These are phyloP conservation scores for Talaromyces borbonicus DNA, from an alignment of 495 filamentous ascomycete genomes.

Conservation along the genomic window DNA sequence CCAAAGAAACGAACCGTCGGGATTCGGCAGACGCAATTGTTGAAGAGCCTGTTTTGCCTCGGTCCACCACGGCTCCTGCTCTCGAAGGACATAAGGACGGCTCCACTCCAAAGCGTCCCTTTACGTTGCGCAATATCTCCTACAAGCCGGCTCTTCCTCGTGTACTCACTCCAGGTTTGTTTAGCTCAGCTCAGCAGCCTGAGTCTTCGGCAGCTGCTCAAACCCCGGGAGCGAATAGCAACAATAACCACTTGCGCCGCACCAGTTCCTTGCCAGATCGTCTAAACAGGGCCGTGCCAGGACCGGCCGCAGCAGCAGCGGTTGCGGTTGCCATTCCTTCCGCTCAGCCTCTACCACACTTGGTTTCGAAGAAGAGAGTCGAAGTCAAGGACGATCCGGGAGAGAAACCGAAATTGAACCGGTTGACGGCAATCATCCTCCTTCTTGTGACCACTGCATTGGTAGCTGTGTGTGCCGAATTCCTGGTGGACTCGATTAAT, in stretches of 20 bases:
- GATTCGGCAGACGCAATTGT: conserved; percentile 9
- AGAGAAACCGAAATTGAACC: conserved; percentile 53
- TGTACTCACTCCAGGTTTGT: conserved; percentile 56
- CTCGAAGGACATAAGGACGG: conserved; percentile 9
- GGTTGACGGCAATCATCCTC: conserved; percentile 62
- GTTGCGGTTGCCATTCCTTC: conserved; percentile 18
- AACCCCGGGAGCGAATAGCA: conserved; percentile 37
- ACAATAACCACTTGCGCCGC: conserved; percentile 49
- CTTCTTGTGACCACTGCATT: conserved; percentile 67
- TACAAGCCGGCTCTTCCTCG: conserved; percentile 46
- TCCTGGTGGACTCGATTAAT: conserved; percentile 73
- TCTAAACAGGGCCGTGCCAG: neutral
- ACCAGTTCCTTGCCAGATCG: conserved; percentile 65
- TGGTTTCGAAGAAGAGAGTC: conserved; percentile 8
- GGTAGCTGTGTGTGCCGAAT: conserved; percentile 80
- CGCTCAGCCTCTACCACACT: conserved; percentile 9
- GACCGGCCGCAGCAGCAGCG: conserved; percentile 9
- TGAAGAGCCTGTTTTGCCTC: conserved; percentile 7
- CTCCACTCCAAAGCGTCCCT: conserved; percentile 25
- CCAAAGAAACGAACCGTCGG: conserved; percentile 3
- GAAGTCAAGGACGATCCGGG: conserved; percentile 23
- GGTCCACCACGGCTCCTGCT: conserved; percentile 21
- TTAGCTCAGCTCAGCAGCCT: conserved; percentile 30
- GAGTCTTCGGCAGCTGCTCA: conserved; percentile 11
- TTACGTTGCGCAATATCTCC: conserved; percentile 34